phyloP scores from a whole-genome alignment of 305 asterid species.

The Caryopteris hybrid region DNA sequence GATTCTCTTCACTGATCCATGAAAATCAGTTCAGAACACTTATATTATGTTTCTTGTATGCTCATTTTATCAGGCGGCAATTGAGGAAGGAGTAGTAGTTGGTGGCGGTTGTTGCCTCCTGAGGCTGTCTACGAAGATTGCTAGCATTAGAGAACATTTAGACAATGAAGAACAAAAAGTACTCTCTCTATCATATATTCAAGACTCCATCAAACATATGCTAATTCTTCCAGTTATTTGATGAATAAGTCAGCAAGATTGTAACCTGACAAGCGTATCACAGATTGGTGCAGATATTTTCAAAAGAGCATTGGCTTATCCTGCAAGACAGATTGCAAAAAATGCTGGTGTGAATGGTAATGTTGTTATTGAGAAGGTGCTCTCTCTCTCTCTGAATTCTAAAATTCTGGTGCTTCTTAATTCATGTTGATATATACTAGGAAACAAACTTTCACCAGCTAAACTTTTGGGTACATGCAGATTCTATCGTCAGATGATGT shows the following conservation, averaged over 20 bases:
- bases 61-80: slow-evolving; percentile 53
- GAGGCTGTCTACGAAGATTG: slow-evolving; percentile 60
- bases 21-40: background rate
- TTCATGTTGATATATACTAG: background rate
- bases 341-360: slow-evolving; percentile 86
- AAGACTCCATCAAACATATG: too few relatives aligned
- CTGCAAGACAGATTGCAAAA: slow-evolving; percentile 71
- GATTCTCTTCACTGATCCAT: background rate
- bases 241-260: background rate
- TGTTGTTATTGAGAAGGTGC: slow-evolving; percentile 56
- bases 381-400: background rate
- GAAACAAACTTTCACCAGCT: background rate
- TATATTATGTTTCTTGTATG: background rate
- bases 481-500: slow-evolving; percentile 48
- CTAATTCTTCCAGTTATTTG: background rate
- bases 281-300: slow-evolving; percentile 86
- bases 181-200: background rate
- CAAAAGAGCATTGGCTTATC: slow-evolving; percentile 68
- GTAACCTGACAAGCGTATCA: background rate
- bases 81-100: slow-evolving; percentile 83
- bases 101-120: slow-evolving; percentile 85
- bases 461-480: slow-evolving; percentile 28
- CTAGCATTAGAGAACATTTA: slow-evolving; percentile 37
- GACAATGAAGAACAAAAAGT: slow-evolving; percentile 80
- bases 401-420: background rate